Conservation (phyloP, 768 basidiomycete genomes). For the Kwoniella mangroviensis region DNA sequence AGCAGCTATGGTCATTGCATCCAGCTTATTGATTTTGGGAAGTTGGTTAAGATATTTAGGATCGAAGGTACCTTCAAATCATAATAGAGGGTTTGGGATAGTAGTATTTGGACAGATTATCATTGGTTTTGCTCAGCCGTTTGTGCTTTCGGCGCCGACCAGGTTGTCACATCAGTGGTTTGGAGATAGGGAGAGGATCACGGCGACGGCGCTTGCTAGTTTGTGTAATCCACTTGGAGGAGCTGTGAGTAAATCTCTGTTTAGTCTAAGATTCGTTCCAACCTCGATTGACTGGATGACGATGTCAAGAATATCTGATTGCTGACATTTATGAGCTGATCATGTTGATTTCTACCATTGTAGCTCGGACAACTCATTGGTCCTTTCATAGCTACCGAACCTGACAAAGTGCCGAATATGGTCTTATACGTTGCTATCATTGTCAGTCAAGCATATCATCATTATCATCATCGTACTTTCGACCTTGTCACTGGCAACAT, state of each 20-base stretch:
- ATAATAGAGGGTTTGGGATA: conserved; percentile 4
- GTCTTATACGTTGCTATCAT: conserved; percentile 19
- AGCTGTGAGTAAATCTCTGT: too few species aligned
- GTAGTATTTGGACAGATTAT: conserved; percentile 12
- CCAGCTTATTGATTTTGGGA: conserved; percentile 10
- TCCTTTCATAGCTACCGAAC: conserved; percentile 13
- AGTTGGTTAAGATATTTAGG: conserved; percentile 17
- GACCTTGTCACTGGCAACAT: not conserved
- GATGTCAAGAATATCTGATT: too few species aligned
- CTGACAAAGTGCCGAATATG: conserved; percentile 17
- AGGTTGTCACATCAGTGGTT: conserved; percentile 17
- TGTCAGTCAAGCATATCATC: conserved; percentile 4
- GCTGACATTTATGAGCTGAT: too few species aligned
- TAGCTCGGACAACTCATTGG: conserved; percentile 22
- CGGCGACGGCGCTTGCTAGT: conserved; percentile 15
- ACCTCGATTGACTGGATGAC: too few species aligned
- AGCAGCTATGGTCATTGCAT: conserved; percentile 1
- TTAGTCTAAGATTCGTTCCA: too few species aligned
- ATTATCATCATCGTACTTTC: not conserved
- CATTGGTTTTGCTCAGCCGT: conserved; percentile 15
- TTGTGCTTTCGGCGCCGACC: conserved; percentile 15
- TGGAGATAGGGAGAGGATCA: conserved; percentile 10
- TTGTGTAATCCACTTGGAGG: conserved; percentile 21
- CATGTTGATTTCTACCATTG: too few species aligned
- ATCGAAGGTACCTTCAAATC: not conserved